These are phyloP conservation scores for Pythium sp. DNA, from an alignment of 352 stramenopile genomes.

Conservation along the genomic window DNA sequence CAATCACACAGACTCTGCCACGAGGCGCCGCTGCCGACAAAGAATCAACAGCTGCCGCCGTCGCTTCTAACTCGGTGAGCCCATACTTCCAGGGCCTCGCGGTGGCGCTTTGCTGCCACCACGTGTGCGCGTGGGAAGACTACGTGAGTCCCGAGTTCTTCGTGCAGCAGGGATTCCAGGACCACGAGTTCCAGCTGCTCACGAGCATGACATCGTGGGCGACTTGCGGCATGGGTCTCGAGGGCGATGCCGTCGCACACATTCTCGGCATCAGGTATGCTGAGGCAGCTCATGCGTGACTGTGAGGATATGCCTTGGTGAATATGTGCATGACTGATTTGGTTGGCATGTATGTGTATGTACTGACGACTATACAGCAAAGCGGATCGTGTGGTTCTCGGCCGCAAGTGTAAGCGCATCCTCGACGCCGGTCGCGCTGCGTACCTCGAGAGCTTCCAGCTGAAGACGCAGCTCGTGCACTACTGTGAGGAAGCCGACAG, in stretches of 20 bases:
- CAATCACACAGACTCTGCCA: constrained; percentile 56
- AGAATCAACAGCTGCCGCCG: not conserved
- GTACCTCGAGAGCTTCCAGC: constrained; percentile 43
- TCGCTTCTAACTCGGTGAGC: constrained; percentile 17
- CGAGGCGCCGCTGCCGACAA: not conserved
- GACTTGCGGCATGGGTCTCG: constrained; percentile 68
- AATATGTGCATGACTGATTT: not conserved
- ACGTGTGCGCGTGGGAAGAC: constrained; percentile 71
- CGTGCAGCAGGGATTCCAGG: constrained; percentile 45
- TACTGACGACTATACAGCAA: no score
- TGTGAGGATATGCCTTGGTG: constrained; percentile 4
- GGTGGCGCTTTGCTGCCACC: constrained; percentile 79
- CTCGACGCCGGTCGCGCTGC: constrained; percentile 64
- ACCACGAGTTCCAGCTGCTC: constrained; percentile 57
- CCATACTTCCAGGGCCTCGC: constrained; percentile 52
- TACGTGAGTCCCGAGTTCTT: constrained; percentile 73
- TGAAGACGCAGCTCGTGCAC: constrained; percentile 72
- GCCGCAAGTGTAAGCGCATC: constrained; percentile 76
- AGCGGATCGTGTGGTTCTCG: constrained; percentile 54
- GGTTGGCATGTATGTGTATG: not conserved
- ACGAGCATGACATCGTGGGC: constrained; percentile 77
- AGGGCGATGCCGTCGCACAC: constrained; percentile 61
- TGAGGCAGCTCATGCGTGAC: not conserved
- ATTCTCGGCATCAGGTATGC: constrained; percentile 67
- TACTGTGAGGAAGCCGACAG: constrained; percentile 76